Conservation (phyloP, 306 rosid species). For the Nissolia schottii region DNA sequence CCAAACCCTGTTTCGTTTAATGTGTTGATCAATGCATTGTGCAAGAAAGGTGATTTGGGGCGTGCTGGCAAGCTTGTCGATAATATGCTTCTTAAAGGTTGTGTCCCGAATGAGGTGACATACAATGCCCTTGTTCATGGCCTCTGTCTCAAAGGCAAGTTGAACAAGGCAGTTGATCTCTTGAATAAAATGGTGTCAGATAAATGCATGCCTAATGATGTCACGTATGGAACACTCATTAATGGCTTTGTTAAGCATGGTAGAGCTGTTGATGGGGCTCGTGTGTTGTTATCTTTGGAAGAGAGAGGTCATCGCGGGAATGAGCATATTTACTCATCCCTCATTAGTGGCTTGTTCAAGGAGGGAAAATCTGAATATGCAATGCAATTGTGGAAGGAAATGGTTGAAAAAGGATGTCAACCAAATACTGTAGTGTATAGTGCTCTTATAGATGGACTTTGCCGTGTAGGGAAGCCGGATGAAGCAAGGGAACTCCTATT, state of each 20-base stretch:
- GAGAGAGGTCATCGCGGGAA: conserved; percentile 71
- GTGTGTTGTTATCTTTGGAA: conserved; percentile 56
- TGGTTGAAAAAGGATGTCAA: conserved; percentile 61
- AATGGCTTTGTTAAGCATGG: conserved; percentile 82
- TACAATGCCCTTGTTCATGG: conserved; percentile 83
- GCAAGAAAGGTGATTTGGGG: conserved; percentile 73
- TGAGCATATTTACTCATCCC: conserved; percentile 69
- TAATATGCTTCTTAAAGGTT: conserved; percentile 90
- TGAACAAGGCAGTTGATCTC: conserved; percentile 75
- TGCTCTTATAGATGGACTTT: conserved; percentile 80
- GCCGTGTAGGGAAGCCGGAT: conserved; percentile 68
- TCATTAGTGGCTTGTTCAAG: conserved; percentile 83
- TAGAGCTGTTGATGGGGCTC: conserved; percentile 63
- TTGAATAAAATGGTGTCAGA: conserved; percentile 61
- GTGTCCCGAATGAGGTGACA: conserved; percentile 79
- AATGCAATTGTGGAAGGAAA: conserved; percentile 67
- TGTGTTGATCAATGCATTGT: conserved; percentile 75
- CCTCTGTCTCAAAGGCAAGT: conserved; percentile 78
- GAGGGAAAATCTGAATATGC: conserved; percentile 70
- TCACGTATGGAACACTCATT: conserved; percentile 84
- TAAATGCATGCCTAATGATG: conserved; percentile 74
- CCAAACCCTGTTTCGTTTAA: conserved; percentile 64
- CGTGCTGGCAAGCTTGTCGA: conserved; percentile 86
- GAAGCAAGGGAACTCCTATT: conserved; percentile 51
- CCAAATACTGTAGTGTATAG: conserved; percentile 69